phyloP scores from a whole-genome alignment of 495 filamentous ascomycete genomes.

The Podospora anserina region DNA sequence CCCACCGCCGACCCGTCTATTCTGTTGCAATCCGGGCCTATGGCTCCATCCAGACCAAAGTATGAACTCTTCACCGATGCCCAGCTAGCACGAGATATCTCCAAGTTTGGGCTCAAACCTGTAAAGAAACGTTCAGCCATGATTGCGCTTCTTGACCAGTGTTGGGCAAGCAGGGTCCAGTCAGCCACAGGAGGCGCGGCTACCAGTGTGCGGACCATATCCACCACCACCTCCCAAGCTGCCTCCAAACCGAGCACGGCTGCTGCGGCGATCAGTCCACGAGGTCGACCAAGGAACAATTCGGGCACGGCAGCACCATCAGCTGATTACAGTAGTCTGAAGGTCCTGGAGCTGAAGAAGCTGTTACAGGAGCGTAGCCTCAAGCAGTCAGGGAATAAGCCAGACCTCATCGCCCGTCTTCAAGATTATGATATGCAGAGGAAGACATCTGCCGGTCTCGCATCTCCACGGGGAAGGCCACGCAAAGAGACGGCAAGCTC shows the following conservation, averaged over 20 bases:
- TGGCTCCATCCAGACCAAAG: slow-evolving; percentile 42
- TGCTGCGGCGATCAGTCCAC: slow-evolving; percentile 31
- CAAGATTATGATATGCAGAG: slow-evolving; percentile 1
- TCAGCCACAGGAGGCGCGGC: slow-evolving; percentile 1
- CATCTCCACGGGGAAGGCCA: slow-evolving; percentile 20
- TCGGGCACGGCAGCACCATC: not conserved
- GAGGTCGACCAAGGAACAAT: slow-evolving; percentile 46
- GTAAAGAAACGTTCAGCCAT: slow-evolving; percentile 66
- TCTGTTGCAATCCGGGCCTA: not conserved
- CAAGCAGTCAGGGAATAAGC: slow-evolving; percentile 2
- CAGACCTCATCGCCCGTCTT: slow-evolving; percentile 1
- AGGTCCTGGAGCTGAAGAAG: slow-evolving; percentile 6
- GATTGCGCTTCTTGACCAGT: slow-evolving; percentile 68
- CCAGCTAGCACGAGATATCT: slow-evolving; percentile 60
- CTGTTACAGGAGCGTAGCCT: slow-evolving; percentile 3
- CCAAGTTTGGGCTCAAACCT: slow-evolving; percentile 70
- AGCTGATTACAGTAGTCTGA: not conserved
- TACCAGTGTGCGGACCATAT: not conserved
- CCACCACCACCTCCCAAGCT: slow-evolving; percentile 23
- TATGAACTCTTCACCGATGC: slow-evolving; percentile 62
- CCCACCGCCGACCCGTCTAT: too few relatives aligned
- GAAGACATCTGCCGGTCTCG: not conserved
- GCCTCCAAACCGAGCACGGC: not conserved
- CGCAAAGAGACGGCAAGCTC: slow-evolving; percentile 22
- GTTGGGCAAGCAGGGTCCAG: slow-evolving; percentile 58